Evolutionary conservation across 768 basidiomycete species (phyloP), one percentile per base, ranked within the genome.

Genomic region (Termitomyces sp.): DNA sequence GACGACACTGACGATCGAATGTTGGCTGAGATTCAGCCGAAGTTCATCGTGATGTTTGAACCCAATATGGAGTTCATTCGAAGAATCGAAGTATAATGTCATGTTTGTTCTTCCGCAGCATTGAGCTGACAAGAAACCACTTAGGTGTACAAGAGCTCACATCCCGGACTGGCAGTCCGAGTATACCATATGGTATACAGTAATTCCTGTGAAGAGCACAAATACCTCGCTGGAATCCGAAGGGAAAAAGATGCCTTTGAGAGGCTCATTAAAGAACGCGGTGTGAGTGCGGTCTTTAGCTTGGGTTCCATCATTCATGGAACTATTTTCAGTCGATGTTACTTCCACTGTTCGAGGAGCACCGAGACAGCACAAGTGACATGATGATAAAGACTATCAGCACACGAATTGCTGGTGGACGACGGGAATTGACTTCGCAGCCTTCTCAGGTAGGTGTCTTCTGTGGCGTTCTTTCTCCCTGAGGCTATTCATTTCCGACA

Each of bases 171-270:
- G 6, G 87, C 79, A 0, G 84, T 98, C 0, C 77, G 95, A 14
- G 88, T 98, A 2, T 98, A 98, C 70, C 94, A 98, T 67, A 88
- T 97, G 88, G 75, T 93, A n/a, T 98, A 98, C 69, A 79, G 84
- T 54, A 83, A 90, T 63, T 95, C 92, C 46, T 89, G 88, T 59
- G 97, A 99, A 68, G 97, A 99, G 63, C 93, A 96, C 69, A 90
- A 90, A 67, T 99, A 97, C 68, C 79, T 99, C 30, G 87, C 90
- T 28, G 88, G 85, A 2, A 80, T 98, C 30, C 76, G 93, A 46
- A 83, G 85, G 57, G 97, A 99, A 73, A 98, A 97, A 66, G 90
- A 96, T 51, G 85, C 93, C 0, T 98, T 98, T 63, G 90, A 97
- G 69, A 78, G 85, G 54, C 72, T 99, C 22, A 98, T 99, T 68